phyloP scores from a whole-genome alignment of 805 yeast species.

The Barnettozyma sp. region DNA sequence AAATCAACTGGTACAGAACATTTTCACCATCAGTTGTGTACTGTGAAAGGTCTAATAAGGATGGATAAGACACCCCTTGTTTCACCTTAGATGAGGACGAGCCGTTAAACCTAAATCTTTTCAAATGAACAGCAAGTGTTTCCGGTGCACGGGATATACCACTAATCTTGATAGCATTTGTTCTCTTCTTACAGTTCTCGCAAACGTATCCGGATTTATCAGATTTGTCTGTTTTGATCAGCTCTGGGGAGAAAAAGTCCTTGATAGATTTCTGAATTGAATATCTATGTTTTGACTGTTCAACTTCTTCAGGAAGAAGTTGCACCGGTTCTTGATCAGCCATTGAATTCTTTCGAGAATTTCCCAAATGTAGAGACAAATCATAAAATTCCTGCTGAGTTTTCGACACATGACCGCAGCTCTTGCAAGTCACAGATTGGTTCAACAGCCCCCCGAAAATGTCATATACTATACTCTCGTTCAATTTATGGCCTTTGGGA shows the following conservation, averaged over 20 bases:
- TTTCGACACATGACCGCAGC: conserved; percentile 73
- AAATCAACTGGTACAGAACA: conserved; percentile 60
- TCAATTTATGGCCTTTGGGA: conserved; percentile 82
- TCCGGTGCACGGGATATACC: conserved; percentile 82
- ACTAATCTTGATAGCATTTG: conserved; percentile 71
- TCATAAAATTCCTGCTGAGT: conserved; percentile 95
- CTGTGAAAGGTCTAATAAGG: conserved; percentile 63
- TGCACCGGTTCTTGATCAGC: conserved; percentile 7
- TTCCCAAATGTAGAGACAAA: conserved; percentile 64
- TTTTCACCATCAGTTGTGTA: conserved; percentile 45
- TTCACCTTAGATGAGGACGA: conserved; percentile 76
- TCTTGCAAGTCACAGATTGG: conserved; percentile 78
- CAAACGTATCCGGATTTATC: conserved; percentile 80
- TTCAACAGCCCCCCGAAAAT: conserved; percentile 87
- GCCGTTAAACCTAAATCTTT: conserved; percentile 85
- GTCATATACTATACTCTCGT: conserved; percentile 78
- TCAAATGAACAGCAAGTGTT: conserved; percentile 77
- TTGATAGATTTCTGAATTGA: conserved; percentile 67
- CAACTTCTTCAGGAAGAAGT: conserved; percentile 12
- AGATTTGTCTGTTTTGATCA: conserved; percentile 57
- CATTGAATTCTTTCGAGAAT: conserved; percentile 19
- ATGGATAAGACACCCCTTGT: conserved; percentile 76
- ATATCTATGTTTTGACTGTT: conserved; percentile 34
- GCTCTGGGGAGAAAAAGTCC: conserved; percentile 80
- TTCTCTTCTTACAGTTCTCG: conserved; percentile 72